These are phyloP conservation scores for Puccinellia tenuiflora DNA, from an alignment of 176 grass and related monocot genomes.

Conservation along the genomic window DNA sequence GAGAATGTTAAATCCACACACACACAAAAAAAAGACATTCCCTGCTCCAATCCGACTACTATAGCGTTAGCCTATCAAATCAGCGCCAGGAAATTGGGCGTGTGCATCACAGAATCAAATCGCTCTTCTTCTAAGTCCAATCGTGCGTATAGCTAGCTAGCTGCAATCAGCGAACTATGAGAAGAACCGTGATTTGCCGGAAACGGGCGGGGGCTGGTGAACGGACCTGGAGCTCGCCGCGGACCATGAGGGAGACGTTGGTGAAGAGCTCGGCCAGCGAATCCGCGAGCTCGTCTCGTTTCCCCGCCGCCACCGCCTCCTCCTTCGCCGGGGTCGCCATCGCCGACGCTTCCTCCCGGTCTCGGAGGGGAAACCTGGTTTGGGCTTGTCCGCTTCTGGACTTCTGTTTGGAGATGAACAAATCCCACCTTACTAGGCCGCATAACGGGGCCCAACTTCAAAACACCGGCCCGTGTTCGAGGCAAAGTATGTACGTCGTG, in stretches of 20 bases:
- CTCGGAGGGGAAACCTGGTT: background rate
- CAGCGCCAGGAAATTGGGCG: background rate
- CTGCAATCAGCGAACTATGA: background rate
- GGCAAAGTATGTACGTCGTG: no score
- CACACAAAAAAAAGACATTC: no score
- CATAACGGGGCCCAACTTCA: no score
- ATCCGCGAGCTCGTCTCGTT: slow-evolving; percentile 60
- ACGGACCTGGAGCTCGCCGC: slow-evolving; percentile 85
- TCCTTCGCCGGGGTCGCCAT: slow-evolving; percentile 29
- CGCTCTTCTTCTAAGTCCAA: no score
- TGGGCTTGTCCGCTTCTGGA: background rate
- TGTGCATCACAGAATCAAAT: background rate
- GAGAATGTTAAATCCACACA: no score
- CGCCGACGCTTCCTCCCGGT: background rate
- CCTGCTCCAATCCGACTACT: background rate
- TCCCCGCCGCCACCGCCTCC: slow-evolving; percentile 15
- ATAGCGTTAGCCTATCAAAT: background rate
- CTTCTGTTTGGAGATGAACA: background rate
- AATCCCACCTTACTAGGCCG: no score
- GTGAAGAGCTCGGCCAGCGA: slow-evolving; percentile 71
- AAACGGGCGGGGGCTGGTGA: background rate
- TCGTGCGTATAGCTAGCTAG: no score
- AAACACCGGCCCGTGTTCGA: no score
- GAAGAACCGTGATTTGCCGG: background rate
- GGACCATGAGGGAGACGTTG: slow-evolving; percentile 75